phyloP scores from a whole-genome alignment of 73 alveolate genomes.

The Paramecium sexaurelia region DNA sequence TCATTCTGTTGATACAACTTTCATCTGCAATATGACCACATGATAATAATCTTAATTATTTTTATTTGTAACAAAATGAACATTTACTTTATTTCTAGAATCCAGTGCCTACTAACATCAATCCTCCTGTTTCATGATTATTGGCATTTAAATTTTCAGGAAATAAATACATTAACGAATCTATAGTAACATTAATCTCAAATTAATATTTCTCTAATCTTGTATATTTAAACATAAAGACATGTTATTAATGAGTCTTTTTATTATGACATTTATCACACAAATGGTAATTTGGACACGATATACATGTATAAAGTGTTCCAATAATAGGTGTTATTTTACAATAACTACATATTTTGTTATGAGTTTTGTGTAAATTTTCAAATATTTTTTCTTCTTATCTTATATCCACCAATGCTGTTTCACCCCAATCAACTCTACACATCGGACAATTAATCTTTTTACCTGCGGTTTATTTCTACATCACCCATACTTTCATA shows the following conservation, averaged over 20 bases:
- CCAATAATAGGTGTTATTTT: conserved; percentile 46
- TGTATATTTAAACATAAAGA: not conserved
- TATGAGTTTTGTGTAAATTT: not conserved
- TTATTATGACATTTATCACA: conserved; percentile 34
- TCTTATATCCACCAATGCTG: conserved; percentile 42
- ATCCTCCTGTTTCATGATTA: not conserved
- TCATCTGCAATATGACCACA: conserved; percentile 36
- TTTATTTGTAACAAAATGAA: not conserved
- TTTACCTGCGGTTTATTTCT: conserved; percentile 48
- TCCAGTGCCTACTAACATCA: conserved; percentile 2
- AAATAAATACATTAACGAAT: not conserved
- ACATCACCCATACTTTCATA: conserved; percentile 69
- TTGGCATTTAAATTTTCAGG: conserved; percentile 14
- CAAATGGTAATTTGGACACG: conserved; percentile 26
- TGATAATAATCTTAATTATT: not conserved
- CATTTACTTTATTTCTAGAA: conserved; percentile 22
- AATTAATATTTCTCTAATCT: not conserved
- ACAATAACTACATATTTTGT: not conserved
- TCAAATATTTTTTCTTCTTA: not conserved
- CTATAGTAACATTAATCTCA: not conserved
- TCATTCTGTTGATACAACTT: not conserved
- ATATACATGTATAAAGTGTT: not conserved
- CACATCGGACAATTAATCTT: conserved; percentile 62
- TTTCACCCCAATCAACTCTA: conserved; percentile 67
- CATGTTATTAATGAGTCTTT: not conserved